Evolutionary conservation across 805 yeast genomes (phyloP).

Genomic region (Saccharomycopsis malanga): DNA sequence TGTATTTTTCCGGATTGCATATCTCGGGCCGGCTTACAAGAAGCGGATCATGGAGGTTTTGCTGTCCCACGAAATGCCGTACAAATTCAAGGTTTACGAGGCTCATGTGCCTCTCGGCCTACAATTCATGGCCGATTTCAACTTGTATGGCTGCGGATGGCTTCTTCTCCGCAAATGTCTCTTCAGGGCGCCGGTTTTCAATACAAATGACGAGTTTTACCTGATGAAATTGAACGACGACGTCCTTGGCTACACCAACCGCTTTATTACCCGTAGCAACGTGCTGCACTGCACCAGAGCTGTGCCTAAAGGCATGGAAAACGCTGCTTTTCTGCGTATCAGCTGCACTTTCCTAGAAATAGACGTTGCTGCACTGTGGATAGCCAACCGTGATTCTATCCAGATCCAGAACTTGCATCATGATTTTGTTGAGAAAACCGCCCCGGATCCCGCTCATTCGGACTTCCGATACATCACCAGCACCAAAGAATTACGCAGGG

Average conservation of each 20-base stretch:
- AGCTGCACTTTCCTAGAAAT: conserved; percentile 64
- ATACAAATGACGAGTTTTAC: conserved; percentile 13
- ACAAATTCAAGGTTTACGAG: conserved; percentile 59
- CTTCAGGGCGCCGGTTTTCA: conserved; percentile 52
- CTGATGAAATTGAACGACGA: conserved; percentile 21
- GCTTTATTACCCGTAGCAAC: conserved; percentile 4
- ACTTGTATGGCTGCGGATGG: conserved; percentile 83
- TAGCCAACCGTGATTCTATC: conserved; percentile 36
- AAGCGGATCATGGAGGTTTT: conserved; percentile 48
- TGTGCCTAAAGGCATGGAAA: conserved; percentile 22
- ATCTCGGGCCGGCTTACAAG: conserved; percentile 55
- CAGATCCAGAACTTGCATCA: conserved; percentile 37
- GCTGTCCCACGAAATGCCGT: conserved; percentile 24
- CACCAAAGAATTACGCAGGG: conserved; percentile 54
- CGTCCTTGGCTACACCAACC: conserved; percentile 19
- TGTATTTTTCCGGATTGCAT: conserved; percentile 60
- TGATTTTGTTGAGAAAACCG: conserved; percentile 36
- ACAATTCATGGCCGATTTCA: conserved; percentile 79
- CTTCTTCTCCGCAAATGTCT: conserved; percentile 35
- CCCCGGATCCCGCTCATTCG: not conserved
- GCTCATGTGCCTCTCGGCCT: conserved; percentile 70
- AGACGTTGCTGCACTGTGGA: conserved; percentile 56
- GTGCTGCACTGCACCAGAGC: conserved; percentile 11
- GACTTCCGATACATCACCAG: conserved; percentile 32
- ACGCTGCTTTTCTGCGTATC: conserved; percentile 36